phyloP scores from a whole-genome alignment of 2,329 filamentous ascomycete genomes.

The Fusarium sp. region DNA sequence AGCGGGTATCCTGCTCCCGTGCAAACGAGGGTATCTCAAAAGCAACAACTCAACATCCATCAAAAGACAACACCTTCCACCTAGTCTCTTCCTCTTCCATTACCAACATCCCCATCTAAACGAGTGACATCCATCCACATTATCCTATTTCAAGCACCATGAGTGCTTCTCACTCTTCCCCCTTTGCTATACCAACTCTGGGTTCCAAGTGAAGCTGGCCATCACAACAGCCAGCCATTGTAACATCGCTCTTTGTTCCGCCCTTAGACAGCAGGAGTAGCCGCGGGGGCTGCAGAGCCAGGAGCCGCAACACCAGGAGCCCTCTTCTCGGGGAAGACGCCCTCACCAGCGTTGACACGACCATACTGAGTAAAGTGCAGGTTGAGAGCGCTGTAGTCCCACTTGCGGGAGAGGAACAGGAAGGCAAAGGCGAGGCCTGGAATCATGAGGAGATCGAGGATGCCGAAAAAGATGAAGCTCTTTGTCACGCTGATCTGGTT shows the following conservation, averaged over 20 bases:
- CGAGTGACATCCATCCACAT: background rate
- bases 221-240: background rate
- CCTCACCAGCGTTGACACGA: slow-evolving; percentile 56
- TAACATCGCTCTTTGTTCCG: background rate
- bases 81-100: background rate
- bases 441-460: slow-evolving; percentile 62
- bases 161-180: background rate
- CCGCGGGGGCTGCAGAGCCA: slow-evolving; percentile 16
- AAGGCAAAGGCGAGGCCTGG: slow-evolving; percentile 58
- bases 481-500: slow-evolving; percentile 30
- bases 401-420: slow-evolving; percentile 58
- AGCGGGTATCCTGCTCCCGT: slow-evolving; percentile 31
- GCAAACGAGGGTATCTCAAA: slow-evolving; percentile 41
- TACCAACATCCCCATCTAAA: background rate
- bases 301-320: slow-evolving; percentile 23
- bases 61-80: background rate
- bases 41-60: background rate
- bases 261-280: slow-evolving; percentile 24
- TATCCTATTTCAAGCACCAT: background rate
- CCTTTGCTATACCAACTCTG: background rate
- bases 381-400: slow-evolving; percentile 65
- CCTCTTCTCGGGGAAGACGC: slow-evolving; percentile 61
- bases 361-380: slow-evolving; percentile 68
- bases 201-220: background rate
- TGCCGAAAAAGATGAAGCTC: slow-evolving; percentile 56